Conservation (phyloP, 192 early-diverging fungal genomes). For the Radiomyces spectabilis region DNA sequence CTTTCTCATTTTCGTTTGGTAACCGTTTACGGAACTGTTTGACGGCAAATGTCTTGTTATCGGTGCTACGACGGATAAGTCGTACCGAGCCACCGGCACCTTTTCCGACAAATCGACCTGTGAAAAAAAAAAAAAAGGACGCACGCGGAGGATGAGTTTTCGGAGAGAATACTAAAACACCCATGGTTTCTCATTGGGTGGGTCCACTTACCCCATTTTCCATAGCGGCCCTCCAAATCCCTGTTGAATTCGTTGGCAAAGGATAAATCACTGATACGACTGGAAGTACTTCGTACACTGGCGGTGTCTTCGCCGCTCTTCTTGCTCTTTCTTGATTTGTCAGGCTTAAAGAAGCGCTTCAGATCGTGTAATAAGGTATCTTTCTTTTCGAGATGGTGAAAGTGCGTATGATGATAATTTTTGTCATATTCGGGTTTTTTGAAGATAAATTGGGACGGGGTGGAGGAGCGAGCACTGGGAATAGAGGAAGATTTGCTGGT, state of each 20-base stretch:
- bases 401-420: slow-evolving; percentile 29
- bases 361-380: slow-evolving; percentile 39
- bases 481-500: not conserved
- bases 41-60: slow-evolving; percentile 65
- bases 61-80: slow-evolving; percentile 49
- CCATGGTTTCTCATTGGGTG: not conserved
- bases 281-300: not conserved
- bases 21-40: slow-evolving; percentile 74
- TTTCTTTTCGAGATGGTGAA: slow-evolving; percentile 29
- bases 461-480: slow-evolving; percentile 15
- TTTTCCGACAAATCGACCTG: slow-evolving; percentile 44
- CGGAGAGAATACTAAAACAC: not conserved
- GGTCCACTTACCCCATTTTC: slow-evolving; percentile 33
- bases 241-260: slow-evolving; percentile 30
- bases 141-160: not conserved
- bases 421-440: slow-evolving; percentile 31
- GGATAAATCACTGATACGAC: slow-evolving; percentile 13
- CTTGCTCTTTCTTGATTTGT: slow-evolving; percentile 9
- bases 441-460: slow-evolving; percentile 32
- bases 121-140: not conserved
- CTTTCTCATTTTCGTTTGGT: slow-evolving; percentile 57
- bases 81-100: slow-evolving; percentile 75
- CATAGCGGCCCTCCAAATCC: slow-evolving; percentile 27
- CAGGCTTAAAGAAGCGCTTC: slow-evolving; percentile 39
- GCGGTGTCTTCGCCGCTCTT: no score